Base-by-base conservation (phyloP, 225 moss, liverwort and hornwort genomes). In the Physcomitrellopsis africana region DNA sequence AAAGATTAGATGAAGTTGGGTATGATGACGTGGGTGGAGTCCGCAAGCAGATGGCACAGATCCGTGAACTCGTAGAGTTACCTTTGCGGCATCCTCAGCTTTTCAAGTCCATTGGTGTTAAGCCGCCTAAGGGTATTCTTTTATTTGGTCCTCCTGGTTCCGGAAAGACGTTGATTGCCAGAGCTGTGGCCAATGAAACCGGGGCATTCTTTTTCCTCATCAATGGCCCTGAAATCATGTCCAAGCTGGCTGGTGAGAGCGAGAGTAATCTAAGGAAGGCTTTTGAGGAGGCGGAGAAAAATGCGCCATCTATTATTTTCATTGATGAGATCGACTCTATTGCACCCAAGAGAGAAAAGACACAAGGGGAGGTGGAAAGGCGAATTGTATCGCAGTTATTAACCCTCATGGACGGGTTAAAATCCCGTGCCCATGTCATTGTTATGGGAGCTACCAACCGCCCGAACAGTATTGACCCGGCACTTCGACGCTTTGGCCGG, bases 11-110 rank as follows among this genome's bases (percentile, higher is more conserved):
- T 67, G 93, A 96, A 75, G 92, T 96, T 49, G 96, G 93, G 3
- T 96, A 96, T 19, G 96, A 96, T 70, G 96, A 96, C 62, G 96
- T 96, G 59, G 96, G 96, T 74, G 96, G 96, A 73, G 96, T 96
- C 11, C 85, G 96, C 11, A 94, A 84, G 82, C 96, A 96, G 75
- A 94, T 94, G 94, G 94, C 94, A 17, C 94, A 94, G 75, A 93
- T 93, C 60, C 87, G 93, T 72, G 93, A 93, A 81, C 86, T 93
- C 16, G 92, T 93, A 47, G 92, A 94, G 60, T 86, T 94, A 24
- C 93, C 93, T 11, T 75, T 94, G 79, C 81, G 94, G 2, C 94
- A 94, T 73, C 94, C 94, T 29, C 94, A 94, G 70, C 92, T 84
- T 64, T 84, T 84, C 70, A 84, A 84, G 81, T 84, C 84, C 0